Conservation (phyloP, 345 rosid genomes). For the Angophora floribunda region DNA sequence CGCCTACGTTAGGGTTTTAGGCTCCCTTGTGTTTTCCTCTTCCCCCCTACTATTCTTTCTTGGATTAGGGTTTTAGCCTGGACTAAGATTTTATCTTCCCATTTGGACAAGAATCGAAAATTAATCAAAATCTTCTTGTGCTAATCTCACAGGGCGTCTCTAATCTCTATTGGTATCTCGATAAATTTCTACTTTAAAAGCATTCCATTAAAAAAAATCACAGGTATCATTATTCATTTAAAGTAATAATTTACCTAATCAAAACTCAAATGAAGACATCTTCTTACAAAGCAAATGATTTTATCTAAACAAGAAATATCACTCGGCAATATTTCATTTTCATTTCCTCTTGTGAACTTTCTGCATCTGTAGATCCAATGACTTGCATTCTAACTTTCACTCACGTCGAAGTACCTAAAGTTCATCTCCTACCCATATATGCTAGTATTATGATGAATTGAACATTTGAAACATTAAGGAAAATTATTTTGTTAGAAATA, state of each 20-base stretch:
- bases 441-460: too few species aligned
- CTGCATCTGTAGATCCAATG: neutral
- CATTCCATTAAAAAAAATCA: too few species aligned
- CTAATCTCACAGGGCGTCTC: neutral
- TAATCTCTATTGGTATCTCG: neutral
- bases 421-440: too few species aligned
- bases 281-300: too few species aligned
- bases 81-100: neutral
- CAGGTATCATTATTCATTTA: neutral
- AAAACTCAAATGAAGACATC: neutral
- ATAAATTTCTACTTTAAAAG: too few species aligned
- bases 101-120: neutral
- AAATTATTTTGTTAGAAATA: neutral
- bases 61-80: neutral
- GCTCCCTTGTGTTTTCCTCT: neutral
- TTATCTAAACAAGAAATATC: too few species aligned
- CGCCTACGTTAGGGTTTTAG: neutral
- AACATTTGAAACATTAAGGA: too few species aligned
- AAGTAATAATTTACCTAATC: too few species aligned
- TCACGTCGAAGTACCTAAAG: too few species aligned
- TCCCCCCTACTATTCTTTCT: neutral
- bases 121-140: neutral
- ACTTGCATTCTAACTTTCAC: too few species aligned
- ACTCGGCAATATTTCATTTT: neutral
- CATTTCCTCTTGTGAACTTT: too few species aligned